These are phyloP conservation scores for Leishmania aethiopica DNA, from an alignment of 208 protist genomes.

Conservation along the genomic window DNA sequence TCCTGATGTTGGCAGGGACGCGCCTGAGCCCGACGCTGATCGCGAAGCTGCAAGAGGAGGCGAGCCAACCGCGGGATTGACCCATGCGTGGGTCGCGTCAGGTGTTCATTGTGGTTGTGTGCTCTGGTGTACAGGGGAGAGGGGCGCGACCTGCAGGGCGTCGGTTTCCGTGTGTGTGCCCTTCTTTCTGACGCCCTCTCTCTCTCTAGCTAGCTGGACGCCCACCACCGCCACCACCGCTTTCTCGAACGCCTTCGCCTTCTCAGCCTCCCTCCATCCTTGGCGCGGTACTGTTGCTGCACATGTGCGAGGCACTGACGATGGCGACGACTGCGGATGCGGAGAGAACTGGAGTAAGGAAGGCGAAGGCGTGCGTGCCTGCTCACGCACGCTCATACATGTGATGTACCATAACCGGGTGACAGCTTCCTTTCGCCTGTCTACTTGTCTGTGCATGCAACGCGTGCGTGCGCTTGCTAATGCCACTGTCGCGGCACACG, in stretches of 20 bases:
- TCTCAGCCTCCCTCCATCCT: background rate
- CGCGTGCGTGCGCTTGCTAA: background rate
- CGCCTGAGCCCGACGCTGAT: conserved; percentile 65
- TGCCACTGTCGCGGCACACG: background rate
- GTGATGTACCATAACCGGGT: background rate
- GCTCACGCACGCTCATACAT: background rate
- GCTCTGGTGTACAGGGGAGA: background rate
- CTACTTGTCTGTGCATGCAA: background rate
- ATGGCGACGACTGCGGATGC: background rate
- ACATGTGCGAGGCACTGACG: background rate
- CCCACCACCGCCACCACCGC: background rate
- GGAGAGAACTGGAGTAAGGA: background rate
- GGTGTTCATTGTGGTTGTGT: background rate
- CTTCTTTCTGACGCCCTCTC: background rate
- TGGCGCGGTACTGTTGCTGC: background rate
- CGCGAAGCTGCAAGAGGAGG: conserved; percentile 52
- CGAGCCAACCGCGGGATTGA: conserved; percentile 25
- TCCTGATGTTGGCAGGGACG: conserved; percentile 70
- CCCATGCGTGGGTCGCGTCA: background rate
- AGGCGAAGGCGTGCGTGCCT: no score
- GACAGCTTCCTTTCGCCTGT: background rate
- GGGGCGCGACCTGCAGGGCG: background rate
- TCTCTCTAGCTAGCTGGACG: background rate
- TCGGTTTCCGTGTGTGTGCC: background rate
- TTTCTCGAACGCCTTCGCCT: background rate